phyloP scores from a whole-genome alignment of 2,329 filamentous ascomycete species.

The Paracamarosporium sp. region DNA sequence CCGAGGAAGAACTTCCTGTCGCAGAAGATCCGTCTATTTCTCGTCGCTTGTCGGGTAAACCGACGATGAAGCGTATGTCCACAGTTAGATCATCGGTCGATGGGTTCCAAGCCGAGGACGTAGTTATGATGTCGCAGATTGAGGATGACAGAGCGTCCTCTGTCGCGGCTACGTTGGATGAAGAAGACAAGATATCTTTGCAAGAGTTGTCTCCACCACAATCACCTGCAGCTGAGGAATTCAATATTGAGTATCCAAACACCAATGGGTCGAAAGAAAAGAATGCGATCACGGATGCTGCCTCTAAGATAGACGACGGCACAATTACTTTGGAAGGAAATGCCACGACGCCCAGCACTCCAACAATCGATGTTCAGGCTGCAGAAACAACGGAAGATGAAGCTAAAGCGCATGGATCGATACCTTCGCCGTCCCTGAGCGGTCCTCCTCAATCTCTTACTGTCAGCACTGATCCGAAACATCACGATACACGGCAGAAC shows the following conservation, averaged over 20 bases:
- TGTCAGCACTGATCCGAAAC: conserved; percentile 42
- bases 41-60: conserved; percentile 43
- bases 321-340: not conserved
- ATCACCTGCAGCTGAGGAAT: conserved; percentile 30
- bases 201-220: conserved; percentile 35
- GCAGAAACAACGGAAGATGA: not conserved
- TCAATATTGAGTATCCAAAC: not conserved
- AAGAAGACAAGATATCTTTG: conserved; percentile 57
- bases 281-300: not conserved
- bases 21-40: conserved; percentile 34
- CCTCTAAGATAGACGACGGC: not conserved
- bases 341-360: not conserved
- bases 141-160: conserved; percentile 55
- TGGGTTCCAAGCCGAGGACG: conserved; percentile 45
- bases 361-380: not conserved
- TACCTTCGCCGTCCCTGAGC: not conserved
- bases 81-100: conserved; percentile 22
- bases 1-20: conserved; percentile 16
- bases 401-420: not conserved
- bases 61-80: conserved; percentile 35
- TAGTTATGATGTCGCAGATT: conserved; percentile 38
- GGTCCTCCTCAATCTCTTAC: conserved; percentile 28
- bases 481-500: conserved; percentile 13
- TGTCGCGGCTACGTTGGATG: conserved; percentile 64
- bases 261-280: not conserved